Percentiles rank a stretch among this genome's conserved stretches.
Evolutionary conservation across 805 yeast species (phyloP).

Genomic region (Cephaloascus albidus): DNA sequence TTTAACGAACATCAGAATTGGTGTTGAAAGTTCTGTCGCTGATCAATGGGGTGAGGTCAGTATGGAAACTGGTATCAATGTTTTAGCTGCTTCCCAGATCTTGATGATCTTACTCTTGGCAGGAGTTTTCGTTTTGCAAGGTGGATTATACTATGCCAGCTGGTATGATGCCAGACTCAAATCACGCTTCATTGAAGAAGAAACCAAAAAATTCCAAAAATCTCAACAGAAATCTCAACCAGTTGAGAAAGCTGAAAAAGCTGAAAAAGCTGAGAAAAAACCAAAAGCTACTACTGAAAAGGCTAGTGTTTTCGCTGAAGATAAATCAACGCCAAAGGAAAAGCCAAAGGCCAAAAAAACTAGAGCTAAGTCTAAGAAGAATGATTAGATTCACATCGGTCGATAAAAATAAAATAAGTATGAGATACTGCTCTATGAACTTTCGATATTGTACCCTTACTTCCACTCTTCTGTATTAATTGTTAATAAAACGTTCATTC

Average conservation of each 20-base stretch:
- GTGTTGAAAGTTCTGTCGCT: conserved; percentile 55
- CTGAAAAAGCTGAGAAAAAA: background rate
- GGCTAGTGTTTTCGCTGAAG: too few relatives aligned
- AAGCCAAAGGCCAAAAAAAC: too few relatives aligned
- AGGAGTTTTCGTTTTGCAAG: conserved; percentile 81
- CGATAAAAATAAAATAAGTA: too few relatives aligned
- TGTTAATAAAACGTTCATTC: too few relatives aligned
- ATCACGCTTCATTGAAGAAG: conserved; percentile 18
- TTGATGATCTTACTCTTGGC: conserved; percentile 61
- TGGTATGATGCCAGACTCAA: conserved; percentile 37
- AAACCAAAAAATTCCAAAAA: conserved; percentile 12
- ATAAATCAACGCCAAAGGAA: too few relatives aligned
- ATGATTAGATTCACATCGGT: too few relatives aligned
- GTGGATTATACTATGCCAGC: conserved; percentile 82
- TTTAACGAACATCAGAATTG: conserved; percentile 78
- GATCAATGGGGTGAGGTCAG: conserved; percentile 95
- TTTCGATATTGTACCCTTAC: too few relatives aligned
- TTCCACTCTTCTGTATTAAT: too few relatives aligned
- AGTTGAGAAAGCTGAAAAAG: background rate
- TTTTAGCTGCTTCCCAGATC: conserved; percentile 81
- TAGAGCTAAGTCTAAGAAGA: too few relatives aligned
- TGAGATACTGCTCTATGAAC: too few relatives aligned
- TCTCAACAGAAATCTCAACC: too few relatives aligned
- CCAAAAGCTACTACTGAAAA: background rate
- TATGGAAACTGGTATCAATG: conserved; percentile 76